Base-by-base conservation (phyloP, 805 yeast genomes). In the Kuraishia capsulata region DNA sequence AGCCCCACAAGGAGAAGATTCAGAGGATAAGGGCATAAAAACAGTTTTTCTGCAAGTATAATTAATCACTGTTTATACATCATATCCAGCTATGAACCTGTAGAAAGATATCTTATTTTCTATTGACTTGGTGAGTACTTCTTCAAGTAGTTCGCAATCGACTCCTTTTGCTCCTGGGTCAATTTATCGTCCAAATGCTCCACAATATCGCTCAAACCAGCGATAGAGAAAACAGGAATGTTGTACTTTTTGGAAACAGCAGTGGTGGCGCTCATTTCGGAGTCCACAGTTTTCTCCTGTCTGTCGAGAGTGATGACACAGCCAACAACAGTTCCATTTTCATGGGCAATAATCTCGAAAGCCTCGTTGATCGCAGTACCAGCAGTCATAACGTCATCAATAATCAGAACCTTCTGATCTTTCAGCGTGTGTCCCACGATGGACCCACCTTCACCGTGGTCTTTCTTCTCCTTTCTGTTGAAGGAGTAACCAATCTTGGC, bases 281-380 rank as follows among this genome's bases (percentile, higher is more conserved):
- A 67, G 49, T 77, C 81, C 24, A 67, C 73, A 28, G 84, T 81
- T 36, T 92, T 79, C 65, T 92, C 98, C 68, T 89, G 95, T 69
- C 98, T 81, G 61, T 92, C 98, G 49, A 92, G 73, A 5, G 96
- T 95, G 53, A 92, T 85, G 43, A 88, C 80, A 41, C 87, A 76
- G 6, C 95, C 97, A 35, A 78, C 84, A 18, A 87, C 81, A 11
- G 63, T 53, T 36, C 96, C 98, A 26, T 73, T 65, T 47, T 78
- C 90, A 20, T 52, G 61, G 20, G 63, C 62, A 50, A 92, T 87
- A 52, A 92, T 82, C 36, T 71, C 76, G 51, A 85, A 83, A 0
- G 97, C 97, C 64, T 92, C 97, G 51, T 83, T 83, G 57, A 89
- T 88, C 36, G 98, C 97, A 42, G 97, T 92, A 30, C 98, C 98